Evolutionary conservation across 805 yeast species (phyloP), one percentile per base, ranked within the genome.

Genomic region (Pichia deserticola): DNA sequence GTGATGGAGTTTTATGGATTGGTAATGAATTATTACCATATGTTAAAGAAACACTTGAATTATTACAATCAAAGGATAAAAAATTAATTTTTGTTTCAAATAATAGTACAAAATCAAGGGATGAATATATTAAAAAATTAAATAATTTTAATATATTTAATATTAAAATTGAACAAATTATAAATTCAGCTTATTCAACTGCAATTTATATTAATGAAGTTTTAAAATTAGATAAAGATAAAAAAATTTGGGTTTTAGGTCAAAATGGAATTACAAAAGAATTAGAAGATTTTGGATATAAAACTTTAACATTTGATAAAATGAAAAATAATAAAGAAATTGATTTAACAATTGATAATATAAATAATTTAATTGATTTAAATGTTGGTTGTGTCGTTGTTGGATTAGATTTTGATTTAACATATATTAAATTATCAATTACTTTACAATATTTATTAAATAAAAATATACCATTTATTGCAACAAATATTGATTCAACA

Each of bases 1-100:
- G 99, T 70, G 99, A 93, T 64, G 99, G 99, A 34, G 99, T 93
- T 5, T 73, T 93, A 51, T 93, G 99, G 99, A 69, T 86, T 44
- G 98, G 98, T 2, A 81, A 79, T 54, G 86, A 82, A 56, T 67
- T 88, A 28, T 73, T 93, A 44, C 97, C 97, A 7, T 71, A 77
- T 15, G 86, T 88, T 2, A 75, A 72, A 11, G 97, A 93, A 64
- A 86, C 96, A 0, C 66, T 93, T 40, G 73, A 75, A 9, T 62
- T 85, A 40, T 71, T 93, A 55, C 75, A 76, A 51, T 50, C 63
- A 5, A 50, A 55, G 30, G 77, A 78, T 37, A 93, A 93, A 66
- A 78, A 82, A 53, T 73, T 88, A 47, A 75, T 90, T 41, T 93
- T 93, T 69, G 99, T 93, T 32, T 90, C 99, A 42, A 93, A 93